Evolutionary conservation across 176 grass and related monocot genomes (phyloP).

Genomic region (Chrysopogon serrulatus): DNA sequence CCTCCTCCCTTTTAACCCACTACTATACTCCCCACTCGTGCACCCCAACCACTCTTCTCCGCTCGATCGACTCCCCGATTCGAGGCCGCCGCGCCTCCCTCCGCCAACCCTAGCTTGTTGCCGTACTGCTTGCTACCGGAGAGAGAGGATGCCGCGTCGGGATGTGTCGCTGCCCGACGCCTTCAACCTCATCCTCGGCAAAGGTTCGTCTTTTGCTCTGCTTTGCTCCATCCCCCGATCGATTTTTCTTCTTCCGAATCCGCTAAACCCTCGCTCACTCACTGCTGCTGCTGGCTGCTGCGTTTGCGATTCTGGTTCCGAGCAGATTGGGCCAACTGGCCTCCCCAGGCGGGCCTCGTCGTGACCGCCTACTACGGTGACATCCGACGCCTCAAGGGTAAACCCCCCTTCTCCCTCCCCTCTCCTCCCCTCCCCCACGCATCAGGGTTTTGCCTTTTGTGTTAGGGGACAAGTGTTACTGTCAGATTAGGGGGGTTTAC

Average conservation of each 20-base stretch:
- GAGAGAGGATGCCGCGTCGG: not conserved
- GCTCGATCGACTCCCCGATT: too few relatives aligned
- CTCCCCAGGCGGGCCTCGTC: not conserved
- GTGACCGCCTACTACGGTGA: not conserved
- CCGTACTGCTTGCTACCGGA: not conserved
- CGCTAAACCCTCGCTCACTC: not conserved
- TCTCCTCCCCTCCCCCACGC: too few relatives aligned
- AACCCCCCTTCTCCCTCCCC: not conserved
- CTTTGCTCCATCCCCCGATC: too few relatives aligned
- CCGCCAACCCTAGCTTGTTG: not conserved
- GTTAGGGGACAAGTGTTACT: not conserved
- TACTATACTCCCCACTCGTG: too few relatives aligned
- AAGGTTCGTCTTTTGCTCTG: not conserved
- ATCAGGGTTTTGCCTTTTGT: not conserved
- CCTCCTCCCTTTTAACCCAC: not conserved
- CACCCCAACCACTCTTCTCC: not conserved
- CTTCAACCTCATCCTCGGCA: slow-evolving; percentile 13
- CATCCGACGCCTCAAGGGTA: slow-evolving; percentile 17
- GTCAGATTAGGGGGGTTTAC: not conserved
- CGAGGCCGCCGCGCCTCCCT: not conserved
- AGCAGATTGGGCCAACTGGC: not conserved
- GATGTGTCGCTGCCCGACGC: not conserved
- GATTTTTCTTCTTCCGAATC: not conserved
- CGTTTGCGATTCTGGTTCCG: not conserved
- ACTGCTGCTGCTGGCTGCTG: not conserved